Evolutionary conservation across 1,284 basidiomycete species (phyloP).

Genomic region (Sporisorium graminicola): DNA sequence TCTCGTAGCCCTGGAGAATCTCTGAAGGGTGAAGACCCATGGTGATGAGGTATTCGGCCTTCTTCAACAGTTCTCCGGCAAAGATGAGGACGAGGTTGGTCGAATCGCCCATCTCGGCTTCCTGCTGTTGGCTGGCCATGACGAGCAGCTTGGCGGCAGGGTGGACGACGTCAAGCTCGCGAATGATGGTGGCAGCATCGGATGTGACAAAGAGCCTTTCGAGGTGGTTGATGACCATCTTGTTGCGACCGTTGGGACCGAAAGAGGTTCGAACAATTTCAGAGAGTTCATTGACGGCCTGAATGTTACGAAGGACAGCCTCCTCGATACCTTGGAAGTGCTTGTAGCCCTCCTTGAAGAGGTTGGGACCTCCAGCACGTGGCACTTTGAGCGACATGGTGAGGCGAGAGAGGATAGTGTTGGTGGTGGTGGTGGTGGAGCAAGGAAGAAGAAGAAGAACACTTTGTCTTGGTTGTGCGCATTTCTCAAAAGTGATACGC

Average conservation of each 20-base stretch:
- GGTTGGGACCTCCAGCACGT: conserved; percentile 85
- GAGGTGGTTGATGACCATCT: conserved; percentile 76
- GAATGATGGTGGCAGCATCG: conserved; percentile 98
- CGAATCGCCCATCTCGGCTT: conserved; percentile 95
- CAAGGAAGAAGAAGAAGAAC: conserved; percentile 6
- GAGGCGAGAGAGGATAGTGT: conserved; percentile 3
- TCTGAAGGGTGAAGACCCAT: conserved; percentile 95
- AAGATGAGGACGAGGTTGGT: conserved; percentile 96
- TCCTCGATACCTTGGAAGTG: conserved; percentile 91
- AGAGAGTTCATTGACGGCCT: conserved; percentile 91
- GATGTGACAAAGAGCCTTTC: conserved; percentile 96
- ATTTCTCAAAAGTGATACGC: neutral
- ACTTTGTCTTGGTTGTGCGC: neutral
- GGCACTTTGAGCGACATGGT: conserved; percentile 93
- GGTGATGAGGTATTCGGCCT: conserved; percentile 89
- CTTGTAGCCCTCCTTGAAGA: conserved; percentile 82
- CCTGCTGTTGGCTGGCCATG: conserved; percentile 97
- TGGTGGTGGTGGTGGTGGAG: conserved; percentile 3
- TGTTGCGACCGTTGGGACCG: conserved; percentile 83
- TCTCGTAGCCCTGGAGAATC: conserved; percentile 92
- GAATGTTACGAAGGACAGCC: conserved; percentile 87
- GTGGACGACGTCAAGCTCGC: conserved; percentile 97
- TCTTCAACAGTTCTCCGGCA: conserved; percentile 94
- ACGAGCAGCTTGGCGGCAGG: conserved; percentile 97
- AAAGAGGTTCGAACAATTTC: conserved; percentile 96